Evolutionary conservation across 345 rosid species (phyloP), one percentile per base, ranked within the genome.

Genomic region (Nephelium lappaceum): DNA sequence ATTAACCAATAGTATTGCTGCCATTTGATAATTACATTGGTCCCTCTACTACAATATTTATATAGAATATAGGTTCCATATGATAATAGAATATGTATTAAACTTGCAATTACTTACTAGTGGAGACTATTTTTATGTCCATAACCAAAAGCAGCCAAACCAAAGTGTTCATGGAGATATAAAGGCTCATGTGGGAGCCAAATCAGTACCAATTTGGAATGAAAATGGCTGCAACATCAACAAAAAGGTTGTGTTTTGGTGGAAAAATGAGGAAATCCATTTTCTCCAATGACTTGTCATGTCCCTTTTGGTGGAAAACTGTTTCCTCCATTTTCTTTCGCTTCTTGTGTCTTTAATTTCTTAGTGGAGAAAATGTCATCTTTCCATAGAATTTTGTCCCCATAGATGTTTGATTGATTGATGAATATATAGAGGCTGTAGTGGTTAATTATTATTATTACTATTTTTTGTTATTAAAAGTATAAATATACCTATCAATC

Each of bases 311-410:
- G 15, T 74, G 27, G 24, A 43, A 0, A 24, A 5, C 27, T 47
- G 12, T 45, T 45, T 24, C 23, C 9, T 5, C 27, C 27, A 5
- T 11, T 2, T 38, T 27, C 3, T 31, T 16, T 36, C n/a, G n/a
- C n/a, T n/a, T n/a, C n/a, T n/a, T n/a, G n/a, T n/a, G n/a, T 18
- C 16, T 55, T 72, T 0, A 5, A 15, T 31, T 55, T 49, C 38
- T 42, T 62, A 23, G 69, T 74, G 77, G 77, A 62, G 57, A 74
- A 61, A 74, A 21, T 23, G 77, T 62, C 77, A 74, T 42, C 41
- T 24, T 73, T 73, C 23, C 76, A 73, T 58, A 39, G 4, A 10
- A 18, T 16, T 15, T 27, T 9, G 45, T 71, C 23, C 18, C 6
- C 23, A 4, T 38, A 15, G 14, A 6, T 15, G n/a, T 31, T 65